Base-by-base conservation (phyloP, 2,329 filamentous ascomycete genomes). In the Aspergillus sp. region DNA sequence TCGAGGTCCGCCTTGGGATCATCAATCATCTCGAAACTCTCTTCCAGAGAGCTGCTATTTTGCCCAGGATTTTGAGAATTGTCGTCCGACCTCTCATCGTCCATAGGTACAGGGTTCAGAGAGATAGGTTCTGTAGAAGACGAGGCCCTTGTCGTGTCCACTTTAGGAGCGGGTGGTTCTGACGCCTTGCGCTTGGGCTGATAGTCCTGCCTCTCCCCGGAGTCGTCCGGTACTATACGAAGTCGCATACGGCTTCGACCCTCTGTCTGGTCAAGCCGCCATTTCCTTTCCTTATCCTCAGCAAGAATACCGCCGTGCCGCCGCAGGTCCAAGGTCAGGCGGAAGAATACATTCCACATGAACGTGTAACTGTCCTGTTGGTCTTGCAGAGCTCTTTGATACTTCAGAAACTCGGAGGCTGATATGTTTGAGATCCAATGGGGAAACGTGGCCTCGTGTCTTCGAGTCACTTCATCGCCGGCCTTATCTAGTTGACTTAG, bases 401-500 rank as follows among this genome's bases (percentile, higher is more conserved):
- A 90, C 74, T 97, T 98, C 72, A 94, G 86, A 67, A 95, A 90
- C 74, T 99, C 95, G 0, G 94, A 92, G 53, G 90, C 89, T 75
- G 94, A 95, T 46, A 99, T 97, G 70, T 97, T 98, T 69, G 93
- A 92, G 81, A 94, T 91, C 95, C 94, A 99, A 62, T 94, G 89
- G 46, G 87, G 89, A 59, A 95, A 94, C 0, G 92, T 91, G 66
- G 91, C 88, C 70, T 97, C 92, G 71, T 98, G 94, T n/a, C 88
- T 88, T 57, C 90, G 83, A 61, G 93, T 85, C 17, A 90, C 82
- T 65, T 90, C 91, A 19, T 96, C 91, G 9, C 85, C 85, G 23
- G 84, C 84, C 4, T 86, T 77, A 54, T 89, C 88, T 66, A 94
- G 90, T 2, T 83, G 77, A 47, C 91, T 87, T 94, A 93, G 97